Conservation (phyloP, 2,329 filamentous ascomycete genomes). For the Fusarium neocosmosporiellum region DNA sequence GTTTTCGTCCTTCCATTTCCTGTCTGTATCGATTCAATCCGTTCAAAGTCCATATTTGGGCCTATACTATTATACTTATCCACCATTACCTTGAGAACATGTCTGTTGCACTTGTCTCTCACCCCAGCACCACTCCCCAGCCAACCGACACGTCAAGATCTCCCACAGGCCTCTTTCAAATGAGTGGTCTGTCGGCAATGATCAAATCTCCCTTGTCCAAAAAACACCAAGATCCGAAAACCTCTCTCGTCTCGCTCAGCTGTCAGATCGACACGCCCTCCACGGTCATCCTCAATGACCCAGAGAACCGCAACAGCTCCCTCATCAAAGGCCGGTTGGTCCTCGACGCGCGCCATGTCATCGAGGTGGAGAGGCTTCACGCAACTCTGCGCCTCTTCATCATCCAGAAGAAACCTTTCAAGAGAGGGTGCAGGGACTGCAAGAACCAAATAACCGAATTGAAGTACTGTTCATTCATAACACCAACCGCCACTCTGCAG, state of each 20-base stretch:
- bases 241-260: background rate
- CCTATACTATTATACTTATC: background rate
- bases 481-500: background rate
- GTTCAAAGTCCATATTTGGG: background rate
- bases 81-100: background rate
- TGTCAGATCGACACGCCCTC: slow-evolving; percentile 20
- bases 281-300: slow-evolving; percentile 6
- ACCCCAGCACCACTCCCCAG: background rate
- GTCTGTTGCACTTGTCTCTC: background rate
- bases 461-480: slow-evolving; percentile 26
- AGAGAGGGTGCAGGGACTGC: slow-evolving; percentile 23
- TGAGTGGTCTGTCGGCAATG: slow-evolving; percentile 12
- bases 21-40: background rate
- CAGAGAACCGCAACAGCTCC: background rate
- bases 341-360: background rate
- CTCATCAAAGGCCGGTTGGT: slow-evolving; percentile 14
- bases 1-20: background rate
- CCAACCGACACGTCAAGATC: background rate
- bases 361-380: slow-evolving; percentile 18
- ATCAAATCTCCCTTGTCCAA: slow-evolving; percentile 18
- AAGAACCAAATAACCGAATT: slow-evolving; percentile 28
- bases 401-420: slow-evolving; percentile 27
- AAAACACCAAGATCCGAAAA: background rate
- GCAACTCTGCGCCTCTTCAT: slow-evolving; percentile 6
- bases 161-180: background rate